Evolutionary conservation across 495 filamentous ascomycete genomes (phyloP).

Genomic region (Penicillium paxilli): DNA sequence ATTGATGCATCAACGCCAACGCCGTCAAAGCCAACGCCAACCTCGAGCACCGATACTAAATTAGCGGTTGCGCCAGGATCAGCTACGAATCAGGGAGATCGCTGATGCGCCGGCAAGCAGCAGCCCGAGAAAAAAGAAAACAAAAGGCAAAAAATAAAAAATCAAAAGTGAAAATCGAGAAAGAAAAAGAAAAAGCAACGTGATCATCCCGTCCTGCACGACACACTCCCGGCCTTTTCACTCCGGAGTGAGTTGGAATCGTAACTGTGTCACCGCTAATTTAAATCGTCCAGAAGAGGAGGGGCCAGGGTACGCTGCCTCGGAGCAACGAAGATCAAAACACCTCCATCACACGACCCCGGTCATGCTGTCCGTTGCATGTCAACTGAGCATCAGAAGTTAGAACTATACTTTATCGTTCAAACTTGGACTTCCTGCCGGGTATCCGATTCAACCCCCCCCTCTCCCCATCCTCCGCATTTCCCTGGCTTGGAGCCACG

Average conservation of each 20-base stretch:
- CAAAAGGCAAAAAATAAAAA: too few species aligned
- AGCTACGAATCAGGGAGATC: slow-evolving; percentile 11
- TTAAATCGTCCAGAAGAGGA: too few species aligned
- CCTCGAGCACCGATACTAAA: background rate
- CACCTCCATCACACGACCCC: slow-evolving; percentile 19
- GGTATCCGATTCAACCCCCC: too few species aligned
- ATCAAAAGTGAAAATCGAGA: too few species aligned
- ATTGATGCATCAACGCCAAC: background rate
- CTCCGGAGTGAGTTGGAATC: slow-evolving; percentile 6
- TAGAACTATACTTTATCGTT: background rate
- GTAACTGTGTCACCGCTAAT: slow-evolving; percentile 13
- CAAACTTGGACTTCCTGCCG: too few species aligned
- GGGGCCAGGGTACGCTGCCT: background rate
- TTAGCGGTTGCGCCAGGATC: background rate
- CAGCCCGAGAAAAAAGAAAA: slow-evolving; percentile 9
- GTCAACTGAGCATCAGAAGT: background rate
- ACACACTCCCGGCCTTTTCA: background rate
- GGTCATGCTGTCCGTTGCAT: background rate
- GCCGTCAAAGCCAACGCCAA: background rate
- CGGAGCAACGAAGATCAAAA: background rate
- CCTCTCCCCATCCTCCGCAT: background rate
- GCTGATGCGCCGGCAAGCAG: slow-evolving; percentile 18
- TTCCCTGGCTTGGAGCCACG: slow-evolving; percentile 7
- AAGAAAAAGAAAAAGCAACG: slow-evolving; percentile 18
- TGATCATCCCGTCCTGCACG: slow-evolving; percentile 20